Evolutionary conservation across 2,329 filamentous ascomycete genomes (phyloP), one percentile per base, ranked within the genome.

Genomic region (Fusarium palustre): DNA sequence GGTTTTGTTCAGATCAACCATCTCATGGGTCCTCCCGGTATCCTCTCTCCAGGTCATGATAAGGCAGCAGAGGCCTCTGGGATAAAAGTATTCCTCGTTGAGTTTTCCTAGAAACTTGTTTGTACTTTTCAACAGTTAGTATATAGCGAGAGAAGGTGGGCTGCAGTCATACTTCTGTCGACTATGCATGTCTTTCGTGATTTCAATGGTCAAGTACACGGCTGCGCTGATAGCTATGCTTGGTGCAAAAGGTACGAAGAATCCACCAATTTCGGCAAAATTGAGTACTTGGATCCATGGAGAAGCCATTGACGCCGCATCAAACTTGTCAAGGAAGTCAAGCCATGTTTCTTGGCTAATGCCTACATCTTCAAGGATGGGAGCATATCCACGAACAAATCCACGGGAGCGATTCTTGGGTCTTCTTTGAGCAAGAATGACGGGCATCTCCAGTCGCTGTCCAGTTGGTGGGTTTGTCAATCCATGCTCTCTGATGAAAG

Each of bases 21-120:
- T 59, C 28, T 76, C 72, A 18, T 77, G 70, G 5, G 41, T 3
- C 11, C 25, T 65, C 20, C 71, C 59, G 0, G 74, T 64, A 5
- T 82, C 79, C 1, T 84, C 82, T 53, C 84, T 84, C 78, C 81
- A 88, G 2, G 84, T 84, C 77, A 89, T 82, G 38, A 90, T 79
- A 22, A 80, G 41, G 5, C 73, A 76, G 15, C 84, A 86, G 0
- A 90, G 79, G 0, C 87, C 87, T 3, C 81, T 82, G 0, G 88
- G 87, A 47, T 80, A 81, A 74, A 90, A 90, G 61, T 88, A 83
- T 5, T 85, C 79, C 12, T 63, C 58, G 4, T 63, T 63, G 13
- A 63, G 54, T 15, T 56, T 38, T 1, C 58, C 13, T 5, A 63
- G 8, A 28, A 63, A 63, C 42, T 63, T 55, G 24, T 63, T 63